Evolutionary conservation across 495 filamentous ascomycete genomes (phyloP).

Genomic region (Hypoxylon fragiforme): DNA sequence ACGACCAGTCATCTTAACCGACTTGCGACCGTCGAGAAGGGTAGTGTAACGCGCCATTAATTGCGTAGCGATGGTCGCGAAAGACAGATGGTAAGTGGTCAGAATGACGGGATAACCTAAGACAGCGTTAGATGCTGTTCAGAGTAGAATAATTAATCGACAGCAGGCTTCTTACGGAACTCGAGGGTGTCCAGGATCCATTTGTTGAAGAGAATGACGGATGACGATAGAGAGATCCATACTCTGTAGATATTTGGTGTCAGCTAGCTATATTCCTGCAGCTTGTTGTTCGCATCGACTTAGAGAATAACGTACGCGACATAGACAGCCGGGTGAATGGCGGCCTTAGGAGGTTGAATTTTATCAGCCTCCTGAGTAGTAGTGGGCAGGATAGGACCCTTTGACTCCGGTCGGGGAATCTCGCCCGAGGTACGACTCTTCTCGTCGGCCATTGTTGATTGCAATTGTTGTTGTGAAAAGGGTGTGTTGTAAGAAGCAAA

Average conservation of each 20-base stretch:
- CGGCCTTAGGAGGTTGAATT: constrained; percentile 59
- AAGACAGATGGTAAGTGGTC: constrained; percentile 90
- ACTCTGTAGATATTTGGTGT: constrained; percentile 54
- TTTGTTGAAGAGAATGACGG: constrained; percentile 98
- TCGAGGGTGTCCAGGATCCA: constrained; percentile 82
- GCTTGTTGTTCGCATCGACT: not conserved
- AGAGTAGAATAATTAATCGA: not conserved
- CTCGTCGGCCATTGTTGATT: constrained; percentile 63
- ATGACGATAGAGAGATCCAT: constrained; percentile 91
- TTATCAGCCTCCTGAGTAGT: constrained; percentile 75
- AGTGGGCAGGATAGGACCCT: constrained; percentile 71
- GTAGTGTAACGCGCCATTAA: constrained; percentile 81
- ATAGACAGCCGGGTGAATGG: constrained; percentile 84
- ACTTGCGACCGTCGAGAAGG: constrained; percentile 85
- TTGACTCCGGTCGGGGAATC: constrained; percentile 55
- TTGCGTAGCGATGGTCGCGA: constrained; percentile 90
- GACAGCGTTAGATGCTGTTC: constrained; percentile 37
- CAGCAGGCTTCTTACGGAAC: constrained; percentile 68
- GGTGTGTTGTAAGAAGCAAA: not conserved
- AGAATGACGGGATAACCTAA: constrained; percentile 70
- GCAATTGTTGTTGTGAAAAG: constrained; percentile 19
- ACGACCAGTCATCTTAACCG: constrained; percentile 89
- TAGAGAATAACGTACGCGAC: constrained; percentile 67
- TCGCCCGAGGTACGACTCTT: constrained; percentile 81
- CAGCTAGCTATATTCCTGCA: constrained; percentile 10